Evolutionary conservation across 2,329 filamentous ascomycete species (phyloP).

Genomic region (Colletotrichum shisoi): DNA sequence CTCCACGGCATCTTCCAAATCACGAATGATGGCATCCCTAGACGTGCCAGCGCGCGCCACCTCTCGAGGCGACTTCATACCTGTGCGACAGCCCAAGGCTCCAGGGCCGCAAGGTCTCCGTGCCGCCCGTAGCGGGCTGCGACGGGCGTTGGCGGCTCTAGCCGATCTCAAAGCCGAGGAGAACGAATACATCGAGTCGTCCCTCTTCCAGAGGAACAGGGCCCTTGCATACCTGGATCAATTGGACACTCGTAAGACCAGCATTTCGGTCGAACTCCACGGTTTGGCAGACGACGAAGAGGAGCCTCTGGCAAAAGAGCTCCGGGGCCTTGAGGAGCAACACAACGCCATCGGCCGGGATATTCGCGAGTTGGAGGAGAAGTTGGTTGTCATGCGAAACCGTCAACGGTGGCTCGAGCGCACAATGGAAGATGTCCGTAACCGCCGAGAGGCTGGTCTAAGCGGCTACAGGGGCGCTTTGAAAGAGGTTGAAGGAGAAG

Average conservation of each 20-base stretch:
- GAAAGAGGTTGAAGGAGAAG: conserved; percentile 69
- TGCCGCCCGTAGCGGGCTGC: conserved; percentile 70
- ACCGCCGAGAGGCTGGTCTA: conserved; percentile 72
- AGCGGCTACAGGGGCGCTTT: conserved; percentile 75
- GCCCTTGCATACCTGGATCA: conserved; percentile 66
- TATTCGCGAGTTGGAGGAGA: conserved; percentile 71
- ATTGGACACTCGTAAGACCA: conserved; percentile 59
- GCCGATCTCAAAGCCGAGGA: conserved; percentile 74
- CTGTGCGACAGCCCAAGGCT: conserved; percentile 64
- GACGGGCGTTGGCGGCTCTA: conserved; percentile 69
- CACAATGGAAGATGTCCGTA: conserved; percentile 69
- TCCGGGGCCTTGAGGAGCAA: conserved; percentile 67
- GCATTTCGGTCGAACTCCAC: conserved; percentile 61
- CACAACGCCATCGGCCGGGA: conserved; percentile 64
- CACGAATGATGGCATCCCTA: conserved; percentile 54
- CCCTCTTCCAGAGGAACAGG: conserved; percentile 63
- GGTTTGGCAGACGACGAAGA: conserved; percentile 64
- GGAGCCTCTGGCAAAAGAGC: conserved; percentile 67
- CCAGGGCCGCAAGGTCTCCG: conserved; percentile 64
- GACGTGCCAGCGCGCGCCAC: conserved; percentile 52
- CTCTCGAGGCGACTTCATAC: conserved; percentile 61
- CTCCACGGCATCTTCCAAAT: conserved; percentile 51
- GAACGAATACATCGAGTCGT: conserved; percentile 64
- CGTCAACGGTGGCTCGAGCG: conserved; percentile 66
- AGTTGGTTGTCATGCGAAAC: conserved; percentile 67